Percentiles rank a stretch among this genome's conserved stretches.
These are phyloP conservation scores for Tolypocladium album DNA, from an alignment of 2,329 filamentous ascomycete genomes.

Conservation along the genomic window DNA sequence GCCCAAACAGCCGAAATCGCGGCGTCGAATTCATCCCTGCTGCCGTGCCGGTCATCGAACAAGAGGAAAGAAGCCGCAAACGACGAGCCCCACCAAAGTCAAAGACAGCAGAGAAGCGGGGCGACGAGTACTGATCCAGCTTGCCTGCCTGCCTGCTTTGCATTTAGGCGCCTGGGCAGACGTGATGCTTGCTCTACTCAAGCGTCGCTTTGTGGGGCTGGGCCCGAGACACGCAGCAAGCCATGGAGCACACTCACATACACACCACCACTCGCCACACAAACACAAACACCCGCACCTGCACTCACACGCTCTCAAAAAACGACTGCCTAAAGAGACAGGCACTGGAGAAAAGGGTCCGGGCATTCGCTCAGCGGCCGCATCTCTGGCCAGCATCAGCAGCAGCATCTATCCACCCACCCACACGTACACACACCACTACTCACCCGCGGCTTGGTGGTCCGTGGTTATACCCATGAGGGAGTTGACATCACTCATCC, in stretches of 20 bases:
- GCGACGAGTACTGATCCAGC: slow-evolving; percentile 15
- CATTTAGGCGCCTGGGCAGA: neutral
- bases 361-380: neutral
- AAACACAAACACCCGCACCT: too few species aligned
- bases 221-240: neutral
- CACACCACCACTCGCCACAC: neutral
- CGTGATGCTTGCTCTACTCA: neutral
- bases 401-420: neutral
- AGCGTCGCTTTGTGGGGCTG: neutral
- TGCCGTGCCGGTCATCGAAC: slow-evolving; percentile 27
- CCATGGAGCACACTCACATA: neutral
- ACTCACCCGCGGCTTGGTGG: neutral
- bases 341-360: neutral
- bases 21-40: slow-evolving; percentile 29
- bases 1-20: slow-evolving; percentile 27
- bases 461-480: neutral
- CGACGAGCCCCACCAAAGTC: slow-evolving; percentile 25
- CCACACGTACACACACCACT: neutral
- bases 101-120: slow-evolving; percentile 21
- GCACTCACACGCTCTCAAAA: neutral
- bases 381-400: neutral
- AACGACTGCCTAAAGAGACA: neutral
- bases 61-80: slow-evolving; percentile 28
- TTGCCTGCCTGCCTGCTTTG: neutral
- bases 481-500: neutral